Base-by-base conservation (phyloP, 306 rosid species). In the Senna tora region DNA sequence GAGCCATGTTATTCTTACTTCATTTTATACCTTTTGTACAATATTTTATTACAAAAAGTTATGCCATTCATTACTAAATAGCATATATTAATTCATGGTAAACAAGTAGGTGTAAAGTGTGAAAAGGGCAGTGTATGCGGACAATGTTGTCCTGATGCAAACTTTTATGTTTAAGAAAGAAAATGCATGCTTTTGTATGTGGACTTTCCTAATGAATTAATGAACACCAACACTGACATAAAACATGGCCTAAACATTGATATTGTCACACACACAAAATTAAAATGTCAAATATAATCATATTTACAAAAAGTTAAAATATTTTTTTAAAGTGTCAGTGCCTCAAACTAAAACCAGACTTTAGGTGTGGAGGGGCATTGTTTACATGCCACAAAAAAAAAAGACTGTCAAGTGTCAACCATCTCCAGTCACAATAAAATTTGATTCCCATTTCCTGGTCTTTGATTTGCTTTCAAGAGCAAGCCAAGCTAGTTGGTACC, bases 381-480 rank as follows among this genome's bases (percentile, higher is more conserved):
- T 32, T 15, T 33, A 67, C 22, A 38, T 6, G 38, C 64, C 17
- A 50, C 22, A 52, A 47, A 43, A 43, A 60, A 45, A 11, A 20
- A 54, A 41, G 1, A 55, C 41, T 70, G 25, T 42, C 65, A 22
- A 55, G 28, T 70, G 25, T 42, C 65, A 22, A 33, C 34, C 21
- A 59, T 46, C 43, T 33, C 50, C 16, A 5, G 36, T 36, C 25
- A 70, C 4, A n/a, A 25, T 32, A 72, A 10, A 58, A 33, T 13
- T 60, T 34, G n/a, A 28, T 33, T n/a, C 30, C 30, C 3, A 25
- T 25, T 25, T 15, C 9, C 12, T 33, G 13, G 17, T 10, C 51
- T 63, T 41, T 10, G 22, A 64, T 39, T 41, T 69, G 16, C 13
- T 22, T 70, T 22, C 41, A 33, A 59, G 8, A 33, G 65, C 65